Base-by-base conservation (phyloP, 306 rosid genomes). In the Benincasa hispida region DNA sequence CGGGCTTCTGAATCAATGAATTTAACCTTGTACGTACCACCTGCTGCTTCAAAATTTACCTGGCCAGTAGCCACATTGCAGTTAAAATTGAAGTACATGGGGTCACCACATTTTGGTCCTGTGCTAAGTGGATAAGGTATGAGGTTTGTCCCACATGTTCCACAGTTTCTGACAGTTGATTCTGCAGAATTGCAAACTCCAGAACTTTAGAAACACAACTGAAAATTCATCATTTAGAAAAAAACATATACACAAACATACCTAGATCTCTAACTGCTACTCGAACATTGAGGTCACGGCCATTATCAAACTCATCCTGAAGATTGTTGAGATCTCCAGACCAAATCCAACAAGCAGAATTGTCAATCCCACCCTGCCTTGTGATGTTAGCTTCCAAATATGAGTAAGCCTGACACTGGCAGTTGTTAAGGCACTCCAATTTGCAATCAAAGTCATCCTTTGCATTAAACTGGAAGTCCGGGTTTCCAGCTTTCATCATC, bases 401-500 rank as follows among this genome's bases (percentile, higher is more conserved):
- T 12, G 89, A 84, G 81, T 89, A 91, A 37, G 97, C 97, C 78
- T 82, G 84, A 83, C 92, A 91, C 57, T 85, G 87, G 75, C 92
- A 91, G 78, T 87, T 89, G 81, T 87, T 84, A 73, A 87, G 97
- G 82, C 97, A 91, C 80, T 89, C 91, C 47, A 7, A 32, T 82
- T 63, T 81, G 87, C 94, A 91, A 59, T 87, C 94, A 74, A 50
- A 30, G 77, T 85, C 89, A 83, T 45, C 79, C 79, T 86, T 85
- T 15, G 97, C 93, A 70, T 88, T 84, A 78, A 92, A 90, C 13
- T 86, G 93, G 25, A 88, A 84, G 79, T 90, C 93, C 0, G 97
- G 97, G 62, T 77, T 86, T 81, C 93, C 97, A 17, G 85, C 88
- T 83, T 88, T 92, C 96, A 88, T 92, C 92, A 80, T 86, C 82